phyloP scores from a whole-genome alignment of 768 basidiomycete genomes.

The Lanmaoa rubissima region DNA sequence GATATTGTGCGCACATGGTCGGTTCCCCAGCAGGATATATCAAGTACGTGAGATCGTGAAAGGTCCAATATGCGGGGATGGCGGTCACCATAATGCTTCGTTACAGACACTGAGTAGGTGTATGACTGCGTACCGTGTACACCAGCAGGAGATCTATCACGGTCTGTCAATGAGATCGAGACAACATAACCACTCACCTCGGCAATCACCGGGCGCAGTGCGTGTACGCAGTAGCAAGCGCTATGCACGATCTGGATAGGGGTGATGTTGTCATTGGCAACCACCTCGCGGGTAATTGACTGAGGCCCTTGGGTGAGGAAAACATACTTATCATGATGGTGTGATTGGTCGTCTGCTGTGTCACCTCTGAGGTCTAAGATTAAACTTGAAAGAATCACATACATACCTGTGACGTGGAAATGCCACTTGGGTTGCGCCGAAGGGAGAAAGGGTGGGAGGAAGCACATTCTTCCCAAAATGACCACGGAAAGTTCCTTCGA shows the following conservation, averaged over 20 bases:
- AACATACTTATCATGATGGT: background rate
- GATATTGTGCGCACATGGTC: background rate
- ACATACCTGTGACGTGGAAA: background rate
- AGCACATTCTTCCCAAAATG: background rate
- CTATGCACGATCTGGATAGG: background rate
- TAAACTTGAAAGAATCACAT: background rate
- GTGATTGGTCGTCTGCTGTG: background rate
- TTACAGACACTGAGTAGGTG: background rate
- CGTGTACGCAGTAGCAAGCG: constrained; percentile 1
- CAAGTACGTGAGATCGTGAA: background rate
- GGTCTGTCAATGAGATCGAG: constrained; percentile 6
- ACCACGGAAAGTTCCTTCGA: background rate
- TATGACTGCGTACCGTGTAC: background rate
- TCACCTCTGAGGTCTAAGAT: background rate
- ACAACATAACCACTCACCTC: background rate
- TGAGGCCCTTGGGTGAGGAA: background rate
- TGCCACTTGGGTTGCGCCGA: background rate
- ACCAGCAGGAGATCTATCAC: background rate
- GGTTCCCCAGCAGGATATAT: constrained; percentile 3
- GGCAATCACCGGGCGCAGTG: constrained; percentile 15
- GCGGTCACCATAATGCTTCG: constrained; percentile 8
- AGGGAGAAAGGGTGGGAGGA: background rate
- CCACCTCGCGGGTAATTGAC: constrained; percentile 1
- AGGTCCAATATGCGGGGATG: background rate
- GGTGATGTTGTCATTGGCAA: constrained; percentile 12